A percentile compares a stretch with the other conserved stretches of the same genome.
These are phyloP conservation scores for Phytophthora nicotianae DNA, from an alignment of 352 stramenopile species.

Conservation along the genomic window DNA sequence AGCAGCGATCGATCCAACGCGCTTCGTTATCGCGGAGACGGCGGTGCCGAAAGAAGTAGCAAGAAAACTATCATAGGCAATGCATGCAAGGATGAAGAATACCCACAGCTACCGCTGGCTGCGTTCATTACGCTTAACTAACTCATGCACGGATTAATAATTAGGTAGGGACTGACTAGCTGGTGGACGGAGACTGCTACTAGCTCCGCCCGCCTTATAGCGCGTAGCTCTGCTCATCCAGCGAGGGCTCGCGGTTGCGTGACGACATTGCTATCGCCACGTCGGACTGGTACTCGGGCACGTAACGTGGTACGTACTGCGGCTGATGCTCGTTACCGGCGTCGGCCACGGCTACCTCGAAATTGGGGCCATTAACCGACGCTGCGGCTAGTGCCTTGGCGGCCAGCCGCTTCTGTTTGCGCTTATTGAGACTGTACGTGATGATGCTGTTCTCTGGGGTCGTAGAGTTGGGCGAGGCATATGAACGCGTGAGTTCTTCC, in stretches of 20 bases:
- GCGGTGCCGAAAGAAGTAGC: constrained; percentile 1
- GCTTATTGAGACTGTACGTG: constrained; percentile 61
- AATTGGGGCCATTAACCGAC: constrained; percentile 28
- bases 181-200: constrained; percentile 3
- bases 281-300: constrained; percentile 39
- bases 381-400: constrained; percentile 44
- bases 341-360: constrained; percentile 42
- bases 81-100: constrained; percentile 10
- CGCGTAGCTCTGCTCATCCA: constrained; percentile 65
- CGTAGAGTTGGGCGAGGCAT: background rate
- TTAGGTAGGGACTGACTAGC: constrained; percentile 32
- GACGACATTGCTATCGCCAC: constrained; percentile 9
- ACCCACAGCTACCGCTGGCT: constrained; percentile 37
- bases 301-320: constrained; percentile 43
- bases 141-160: constrained; percentile 30
- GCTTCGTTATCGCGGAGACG: background rate
- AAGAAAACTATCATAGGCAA: background rate
- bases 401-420: constrained; percentile 58
- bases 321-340: constrained; percentile 31
- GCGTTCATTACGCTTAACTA: constrained; percentile 37
- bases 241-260: constrained; percentile 43
- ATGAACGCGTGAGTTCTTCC: constrained; percentile 35
- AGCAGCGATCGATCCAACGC: constrained; percentile 15
- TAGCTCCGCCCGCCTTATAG: constrained; percentile 39
- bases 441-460: constrained; percentile 56